phyloP scores from a whole-genome alignment of 2,329 filamentous ascomycete species.

The Aspergillus versicolor region DNA sequence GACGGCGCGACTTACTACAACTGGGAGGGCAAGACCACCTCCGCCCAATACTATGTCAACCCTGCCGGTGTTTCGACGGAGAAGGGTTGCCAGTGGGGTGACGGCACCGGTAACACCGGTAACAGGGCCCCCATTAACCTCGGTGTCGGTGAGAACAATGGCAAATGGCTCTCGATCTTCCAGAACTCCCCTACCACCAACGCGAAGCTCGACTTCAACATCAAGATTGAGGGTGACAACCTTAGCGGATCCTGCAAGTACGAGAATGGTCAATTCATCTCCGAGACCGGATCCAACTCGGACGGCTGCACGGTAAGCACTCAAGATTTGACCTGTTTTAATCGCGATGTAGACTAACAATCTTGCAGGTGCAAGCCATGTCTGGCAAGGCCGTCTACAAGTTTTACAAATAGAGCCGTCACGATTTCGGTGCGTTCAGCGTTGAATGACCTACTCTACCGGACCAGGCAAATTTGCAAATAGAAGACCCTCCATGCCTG shows the following conservation, averaged over 20 bases:
- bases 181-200: slow-evolving; percentile 75
- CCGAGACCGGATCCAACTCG: slow-evolving; percentile 45
- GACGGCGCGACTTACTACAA: slow-evolving; percentile 70
- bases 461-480: slow-evolving; percentile 15
- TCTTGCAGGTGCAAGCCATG: slow-evolving; percentile 47
- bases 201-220: slow-evolving; percentile 71
- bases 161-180: slow-evolving; percentile 82
- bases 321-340: slow-evolving; percentile 22
- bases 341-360: neutral
- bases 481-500: slow-evolving; percentile 18
- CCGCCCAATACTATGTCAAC: slow-evolving; percentile 97
- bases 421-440: slow-evolving; percentile 7
- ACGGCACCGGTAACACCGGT: slow-evolving; percentile 58
- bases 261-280: slow-evolving; percentile 62
- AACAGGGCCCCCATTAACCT: slow-evolving; percentile 89
- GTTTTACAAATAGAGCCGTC: slow-evolving; percentile 33
- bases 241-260: slow-evolving; percentile 64
- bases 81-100: slow-evolving; percentile 76
- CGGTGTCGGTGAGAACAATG: slow-evolving; percentile 71
- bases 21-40: slow-evolving; percentile 73
- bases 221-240: slow-evolving; percentile 70
- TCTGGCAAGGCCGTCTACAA: slow-evolving; percentile 53
- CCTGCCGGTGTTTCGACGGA: slow-evolving; percentile 65
- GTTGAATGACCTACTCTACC: neutral
- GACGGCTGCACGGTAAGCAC: slow-evolving; percentile 78